phyloP scores from a whole-genome alignment of 1,139 yeast genomes.

The Arxiozyma telluris region DNA sequence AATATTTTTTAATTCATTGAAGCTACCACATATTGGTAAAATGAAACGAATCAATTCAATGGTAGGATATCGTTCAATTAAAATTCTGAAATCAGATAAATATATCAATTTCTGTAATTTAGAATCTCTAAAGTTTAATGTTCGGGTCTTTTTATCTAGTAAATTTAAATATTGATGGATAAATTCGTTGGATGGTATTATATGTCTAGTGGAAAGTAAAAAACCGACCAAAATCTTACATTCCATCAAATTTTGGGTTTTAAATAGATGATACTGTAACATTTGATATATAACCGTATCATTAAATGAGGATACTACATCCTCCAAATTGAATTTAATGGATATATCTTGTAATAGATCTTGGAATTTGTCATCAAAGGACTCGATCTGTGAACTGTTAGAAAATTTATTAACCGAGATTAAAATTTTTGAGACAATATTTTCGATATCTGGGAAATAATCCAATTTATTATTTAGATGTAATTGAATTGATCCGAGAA shows the following conservation, averaged over 20 bases:
- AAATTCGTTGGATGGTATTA: conserved; percentile 9
- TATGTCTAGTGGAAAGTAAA: conserved; percentile 5
- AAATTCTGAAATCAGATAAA: conserved; percentile 15
- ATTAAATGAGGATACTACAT: neutral
- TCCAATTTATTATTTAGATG: conserved; percentile 8
- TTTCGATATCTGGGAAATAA: conserved; percentile 6
- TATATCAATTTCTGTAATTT: conserved; percentile 6
- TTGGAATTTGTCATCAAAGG: conserved; percentile 1
- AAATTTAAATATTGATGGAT: conserved; percentile 11
- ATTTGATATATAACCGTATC: neutral
- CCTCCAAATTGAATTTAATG: neutral
- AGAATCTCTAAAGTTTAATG: neutral
- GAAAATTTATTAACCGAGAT: neutral
- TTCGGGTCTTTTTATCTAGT: neutral
- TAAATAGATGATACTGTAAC: conserved; percentile 6
- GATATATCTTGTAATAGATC: neutral
- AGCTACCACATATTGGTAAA: conserved; percentile 17
- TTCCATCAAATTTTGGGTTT: conserved; percentile 8
- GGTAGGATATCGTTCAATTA: conserved; percentile 12
- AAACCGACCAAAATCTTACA: conserved; percentile 6
- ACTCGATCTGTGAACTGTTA: neutral
- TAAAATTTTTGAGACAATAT: conserved; percentile 3
- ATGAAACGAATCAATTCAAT: conserved; percentile 11
- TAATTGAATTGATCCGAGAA: conserved; percentile 3
- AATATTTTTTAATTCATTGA: conserved; percentile 14